These are phyloP conservation scores for Gnomoniopsis smithogilvyi DNA, from an alignment of 2,329 filamentous ascomycete species.

Conservation along the genomic window DNA sequence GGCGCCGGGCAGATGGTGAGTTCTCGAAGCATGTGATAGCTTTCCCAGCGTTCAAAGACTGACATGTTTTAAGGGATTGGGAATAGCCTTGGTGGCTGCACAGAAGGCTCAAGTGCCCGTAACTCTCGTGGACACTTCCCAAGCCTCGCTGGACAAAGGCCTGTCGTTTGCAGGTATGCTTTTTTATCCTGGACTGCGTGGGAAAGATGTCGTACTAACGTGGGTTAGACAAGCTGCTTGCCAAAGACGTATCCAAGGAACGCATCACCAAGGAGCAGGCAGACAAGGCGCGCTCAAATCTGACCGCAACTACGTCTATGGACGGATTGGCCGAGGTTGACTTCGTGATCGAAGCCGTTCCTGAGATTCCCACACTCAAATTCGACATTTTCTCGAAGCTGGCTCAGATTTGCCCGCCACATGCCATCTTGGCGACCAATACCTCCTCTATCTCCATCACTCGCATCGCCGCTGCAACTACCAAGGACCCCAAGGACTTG, in stretches of 20 bases:
- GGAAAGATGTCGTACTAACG: constrained; percentile 2
- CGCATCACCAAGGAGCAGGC: constrained; percentile 81
- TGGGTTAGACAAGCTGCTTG: constrained; percentile 75
- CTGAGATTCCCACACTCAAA: constrained; percentile 87
- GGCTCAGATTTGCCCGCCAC: constrained; percentile 74
- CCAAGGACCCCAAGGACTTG: constrained; percentile 72
- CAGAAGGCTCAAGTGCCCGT: constrained; percentile 81
- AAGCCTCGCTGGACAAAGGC: constrained; percentile 83
- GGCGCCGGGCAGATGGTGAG: constrained; percentile 94
- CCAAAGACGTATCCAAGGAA: constrained; percentile 88
- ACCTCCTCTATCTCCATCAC: constrained; percentile 99
- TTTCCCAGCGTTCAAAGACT: constrained; percentile 11
- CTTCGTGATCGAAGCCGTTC: constrained; percentile 97
- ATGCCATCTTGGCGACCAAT: constrained; percentile 93
- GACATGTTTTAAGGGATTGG: constrained; percentile 66
- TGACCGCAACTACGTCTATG: constrained; percentile 69
- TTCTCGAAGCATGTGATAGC: constrained; percentile 34
- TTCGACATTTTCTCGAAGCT: constrained; percentile 81
- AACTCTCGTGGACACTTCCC: constrained; percentile 77
- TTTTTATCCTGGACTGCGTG: neutral
- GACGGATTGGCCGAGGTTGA: constrained; percentile 79
- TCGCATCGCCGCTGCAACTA: constrained; percentile 85
- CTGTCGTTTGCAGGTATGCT: constrained; percentile 77
- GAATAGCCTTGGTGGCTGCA: constrained; percentile 92
- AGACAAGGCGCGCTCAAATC: constrained; percentile 64